phyloP scores from a whole-genome alignment of 345 rosid genomes.

The Moricandia moricandioides region DNA sequence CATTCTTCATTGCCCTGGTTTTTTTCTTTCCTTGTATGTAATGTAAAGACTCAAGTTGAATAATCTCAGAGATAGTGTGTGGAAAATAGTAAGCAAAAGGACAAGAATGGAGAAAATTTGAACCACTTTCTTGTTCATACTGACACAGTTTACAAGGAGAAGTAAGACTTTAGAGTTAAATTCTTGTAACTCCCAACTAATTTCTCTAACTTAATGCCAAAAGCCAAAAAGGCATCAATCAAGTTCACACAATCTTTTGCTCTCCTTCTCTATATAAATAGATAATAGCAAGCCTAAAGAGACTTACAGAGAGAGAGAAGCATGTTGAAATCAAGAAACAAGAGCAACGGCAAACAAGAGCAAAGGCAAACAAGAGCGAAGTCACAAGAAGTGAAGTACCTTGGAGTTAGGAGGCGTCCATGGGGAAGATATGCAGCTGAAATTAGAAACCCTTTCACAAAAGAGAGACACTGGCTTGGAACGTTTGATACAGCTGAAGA shows the following conservation, averaged over 20 bases:
- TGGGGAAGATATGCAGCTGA: conserved; percentile 92
- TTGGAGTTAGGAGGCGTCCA: conserved; percentile 75
- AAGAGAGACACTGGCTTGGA: conserved; percentile 86
- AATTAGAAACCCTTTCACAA: conserved; percentile 75
- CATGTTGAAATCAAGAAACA: conserved; percentile 43
- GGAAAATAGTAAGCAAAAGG: conserved; percentile 13
- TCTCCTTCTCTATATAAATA: not conserved
- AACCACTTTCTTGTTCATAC: not conserved
- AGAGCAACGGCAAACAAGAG: conserved; percentile 46
- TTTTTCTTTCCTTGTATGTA: not conserved
- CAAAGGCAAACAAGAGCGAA: conserved; percentile 30
- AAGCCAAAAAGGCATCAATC: not conserved
- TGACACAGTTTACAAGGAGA: conserved; percentile 23
- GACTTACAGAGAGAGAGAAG: not conserved
- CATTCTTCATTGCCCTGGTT: conserved; percentile 1
- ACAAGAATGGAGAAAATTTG: not conserved
- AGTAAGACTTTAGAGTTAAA: conserved; percentile 5
- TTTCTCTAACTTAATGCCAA: conserved; percentile 5
- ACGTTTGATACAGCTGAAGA: conserved; percentile 81
- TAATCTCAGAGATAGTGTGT: conserved; percentile 19
- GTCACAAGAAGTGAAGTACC: conserved; percentile 46
- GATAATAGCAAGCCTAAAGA: conserved; percentile 8
- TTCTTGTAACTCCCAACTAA: conserved; percentile 26
- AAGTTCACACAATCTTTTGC: not conserved
- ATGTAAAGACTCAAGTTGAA: conserved; percentile 8